Percentiles rank a stretch among this genome's conserved stretches.
Evolutionary conservation across 805 yeast species (phyloP).

Genomic region (Starmerella lactis-condensi): DNA sequence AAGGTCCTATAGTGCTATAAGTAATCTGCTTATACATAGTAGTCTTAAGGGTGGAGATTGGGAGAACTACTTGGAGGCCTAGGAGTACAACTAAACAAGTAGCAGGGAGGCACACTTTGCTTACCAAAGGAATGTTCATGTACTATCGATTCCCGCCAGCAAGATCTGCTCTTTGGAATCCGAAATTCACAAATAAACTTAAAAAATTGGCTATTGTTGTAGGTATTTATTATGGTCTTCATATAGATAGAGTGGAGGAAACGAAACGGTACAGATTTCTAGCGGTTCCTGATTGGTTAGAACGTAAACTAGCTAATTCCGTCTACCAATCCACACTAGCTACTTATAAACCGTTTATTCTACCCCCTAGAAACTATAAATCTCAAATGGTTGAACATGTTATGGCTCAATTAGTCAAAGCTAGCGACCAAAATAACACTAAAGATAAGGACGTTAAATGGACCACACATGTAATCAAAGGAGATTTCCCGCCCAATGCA

Average conservation of each 20-base stretch:
- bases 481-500: constrained; percentile 76
- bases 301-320: constrained; percentile 40
- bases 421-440: constrained; percentile 21
- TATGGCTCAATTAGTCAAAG: constrained; percentile 42
- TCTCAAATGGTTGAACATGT: constrained; percentile 38
- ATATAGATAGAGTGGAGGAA: constrained; percentile 65
- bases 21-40: too few relatives aligned
- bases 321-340: constrained; percentile 42
- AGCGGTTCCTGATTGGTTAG: constrained; percentile 51
- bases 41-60: too few relatives aligned
- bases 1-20: too few relatives aligned
- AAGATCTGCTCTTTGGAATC: too few relatives aligned
- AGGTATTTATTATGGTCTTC: constrained; percentile 29
- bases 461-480: constrained; percentile 64
- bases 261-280: constrained; percentile 55
- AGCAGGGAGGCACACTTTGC: too few relatives aligned
- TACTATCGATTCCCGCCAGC: too few relatives aligned
- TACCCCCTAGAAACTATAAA: constrained; percentile 48
- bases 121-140: too few relatives aligned
- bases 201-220: too few relatives aligned
- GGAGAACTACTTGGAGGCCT: too few relatives aligned
- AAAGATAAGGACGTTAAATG: constrained; percentile 27
- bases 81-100: too few relatives aligned
- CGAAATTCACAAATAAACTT: too few relatives aligned
- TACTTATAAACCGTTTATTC: constrained; percentile 34